phyloP scores from a whole-genome alignment of 2,329 filamentous ascomycete genomes.

The Coccinonectria pachysandricola region DNA sequence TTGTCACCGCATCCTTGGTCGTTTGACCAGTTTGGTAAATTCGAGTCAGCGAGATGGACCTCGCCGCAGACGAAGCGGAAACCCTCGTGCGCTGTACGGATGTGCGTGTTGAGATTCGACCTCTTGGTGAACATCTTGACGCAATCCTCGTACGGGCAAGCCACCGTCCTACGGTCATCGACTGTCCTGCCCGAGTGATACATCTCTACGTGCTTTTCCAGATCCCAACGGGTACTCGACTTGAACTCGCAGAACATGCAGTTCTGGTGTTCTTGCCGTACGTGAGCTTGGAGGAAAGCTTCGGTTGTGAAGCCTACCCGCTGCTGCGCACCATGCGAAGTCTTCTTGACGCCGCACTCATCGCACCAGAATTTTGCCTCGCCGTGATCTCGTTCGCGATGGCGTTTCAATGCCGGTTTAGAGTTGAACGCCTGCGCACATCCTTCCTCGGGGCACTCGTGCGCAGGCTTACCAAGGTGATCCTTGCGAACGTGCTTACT shows the following conservation, averaged over 20 bases:
- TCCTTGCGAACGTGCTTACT: conserved; percentile 70
- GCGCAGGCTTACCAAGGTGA: conserved; percentile 64
- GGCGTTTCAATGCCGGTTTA: conserved; percentile 58
- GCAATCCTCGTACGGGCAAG: conserved; percentile 60
- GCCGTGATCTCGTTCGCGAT: conserved; percentile 60
- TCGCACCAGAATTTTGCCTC: conserved; percentile 65
- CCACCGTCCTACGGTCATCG: conserved; percentile 53
- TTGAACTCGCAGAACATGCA: conserved; percentile 66
- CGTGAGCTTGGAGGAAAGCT: conserved; percentile 60
- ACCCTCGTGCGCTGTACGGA: conserved; percentile 67
- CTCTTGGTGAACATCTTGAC: conserved; percentile 68
- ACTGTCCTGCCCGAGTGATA: conserved; percentile 56
- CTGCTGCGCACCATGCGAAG: conserved; percentile 28
- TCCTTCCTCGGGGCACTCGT: conserved; percentile 49
- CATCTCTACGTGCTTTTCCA: conserved; percentile 70
- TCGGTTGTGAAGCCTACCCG: conserved; percentile 61
- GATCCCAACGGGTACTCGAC: conserved; percentile 54
- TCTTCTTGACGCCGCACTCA: conserved; percentile 46
- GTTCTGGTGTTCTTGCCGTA: conserved; percentile 60
- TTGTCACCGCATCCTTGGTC: conserved; percentile 61
- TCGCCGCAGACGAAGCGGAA: conserved; percentile 70
- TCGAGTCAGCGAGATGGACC: conserved; percentile 46
- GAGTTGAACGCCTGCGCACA: conserved; percentile 68
- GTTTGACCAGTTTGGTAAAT: conserved; percentile 54
- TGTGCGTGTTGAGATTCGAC: conserved; percentile 73